These are phyloP conservation scores for Saccharomycodes ludwigii DNA, from an alignment of 805 yeast species.

Conservation along the genomic window DNA sequence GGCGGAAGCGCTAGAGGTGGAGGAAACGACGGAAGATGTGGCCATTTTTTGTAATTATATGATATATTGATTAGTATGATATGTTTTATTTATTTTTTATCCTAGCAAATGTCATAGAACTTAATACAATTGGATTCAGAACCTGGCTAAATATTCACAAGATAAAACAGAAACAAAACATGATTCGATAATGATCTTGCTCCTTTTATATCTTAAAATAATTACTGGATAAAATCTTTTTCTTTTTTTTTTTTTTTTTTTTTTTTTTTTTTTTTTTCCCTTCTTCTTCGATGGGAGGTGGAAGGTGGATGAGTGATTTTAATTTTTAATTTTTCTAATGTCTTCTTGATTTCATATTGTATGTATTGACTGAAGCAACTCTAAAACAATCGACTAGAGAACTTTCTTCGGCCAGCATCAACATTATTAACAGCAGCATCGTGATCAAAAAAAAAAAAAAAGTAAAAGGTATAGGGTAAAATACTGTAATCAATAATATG, in stretches of 20 bases:
- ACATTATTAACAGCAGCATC: too few species aligned
- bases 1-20: conserved; percentile 8
- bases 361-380: too few species aligned
- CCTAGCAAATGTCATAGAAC: not conserved
- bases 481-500: too few species aligned
- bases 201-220: not conserved
- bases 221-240: not conserved
- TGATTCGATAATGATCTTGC: not conserved
- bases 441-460: too few species aligned
- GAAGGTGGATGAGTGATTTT: too few species aligned
- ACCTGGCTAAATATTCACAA: conserved; percentile 1
- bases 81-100: not conserved
- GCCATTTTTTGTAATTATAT: conserved; percentile 10
- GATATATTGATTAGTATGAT: not conserved
- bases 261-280: not conserved
- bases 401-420: too few species aligned
- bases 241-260: not conserved
- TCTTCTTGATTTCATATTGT: too few species aligned
- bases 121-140: not conserved
- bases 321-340: too few species aligned
- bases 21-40: conserved; percentile 10
- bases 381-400: too few species aligned
- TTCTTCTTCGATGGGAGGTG: not conserved
- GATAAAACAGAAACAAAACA: conserved; percentile 3
- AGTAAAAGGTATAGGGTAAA: too few species aligned